Evolutionary conservation across 2,329 filamentous ascomycete species (phyloP), one percentile per base, ranked within the genome.

Genomic region (Sarocladium strictum): DNA sequence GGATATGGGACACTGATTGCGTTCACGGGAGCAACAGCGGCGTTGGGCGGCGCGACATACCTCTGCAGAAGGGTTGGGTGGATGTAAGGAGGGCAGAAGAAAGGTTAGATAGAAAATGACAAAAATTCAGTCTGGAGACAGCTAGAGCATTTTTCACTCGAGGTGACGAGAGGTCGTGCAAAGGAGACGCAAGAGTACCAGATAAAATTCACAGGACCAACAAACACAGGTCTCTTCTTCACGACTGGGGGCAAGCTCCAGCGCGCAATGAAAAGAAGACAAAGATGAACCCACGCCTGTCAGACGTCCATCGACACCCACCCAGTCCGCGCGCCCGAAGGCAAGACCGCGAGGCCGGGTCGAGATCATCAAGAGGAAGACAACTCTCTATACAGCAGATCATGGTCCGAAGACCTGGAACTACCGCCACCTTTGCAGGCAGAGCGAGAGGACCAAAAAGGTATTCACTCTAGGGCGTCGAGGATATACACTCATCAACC

Each of bases 401-500:
- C 60, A 56, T 53, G 40, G 58, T 2, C 60, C n/a, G 29, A 59
- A 58, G 51, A 29, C 58, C 58, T 54, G 53, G 54, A 62, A 47
- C 29, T 51, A 55, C 79, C 81, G 81, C 81, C 79, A 71, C 77
- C 81, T 77, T 84, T 81, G 67, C 80, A 76, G 79, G 76, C 73
- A 78, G 79, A 62, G 57, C 80, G 79, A 81, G 75, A 79, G 78
- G 75, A 80, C 69, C 69, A 69, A 79, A 76, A 74, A n/a, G n/a
- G 74, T 78, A 79, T 87, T 92, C 89, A 94, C 89, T 91, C 88
- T 89, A 83, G 85, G 87, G 86, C 76, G 80, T 79, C 84, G 89
- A 89, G 87, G 89, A 89, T 86, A 82, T 89, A 66, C 66, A 75
- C 73, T 95, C 90, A 94, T 95, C 90, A 89, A 88, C 89, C 89